phyloP scores from a whole-genome alignment of 169 alveolate genomes.

The Cryptosporidium ryanae region DNA sequence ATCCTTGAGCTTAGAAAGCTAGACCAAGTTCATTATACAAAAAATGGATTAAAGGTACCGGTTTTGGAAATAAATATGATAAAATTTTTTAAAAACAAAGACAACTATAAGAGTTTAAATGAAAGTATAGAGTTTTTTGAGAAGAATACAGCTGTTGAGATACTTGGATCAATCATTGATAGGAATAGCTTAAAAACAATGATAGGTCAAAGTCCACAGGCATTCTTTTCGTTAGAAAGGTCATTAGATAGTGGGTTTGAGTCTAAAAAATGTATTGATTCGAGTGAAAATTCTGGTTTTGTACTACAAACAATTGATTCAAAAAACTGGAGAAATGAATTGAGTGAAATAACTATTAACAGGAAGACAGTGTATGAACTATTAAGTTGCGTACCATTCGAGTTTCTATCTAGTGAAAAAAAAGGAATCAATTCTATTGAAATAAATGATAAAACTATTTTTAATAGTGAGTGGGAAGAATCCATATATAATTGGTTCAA shows the following conservation, averaged over 20 bases:
- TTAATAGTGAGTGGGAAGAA: slow-evolving; percentile 5
- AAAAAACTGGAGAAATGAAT: slow-evolving; percentile 52
- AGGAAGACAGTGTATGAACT: slow-evolving; percentile 64
- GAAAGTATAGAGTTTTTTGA: slow-evolving; percentile 56
- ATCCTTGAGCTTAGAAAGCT: slow-evolving; percentile 56
- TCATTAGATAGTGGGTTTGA: neutral
- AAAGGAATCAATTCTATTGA: neutral
- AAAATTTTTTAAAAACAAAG: slow-evolving; percentile 34
- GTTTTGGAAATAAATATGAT: slow-evolving; percentile 49
- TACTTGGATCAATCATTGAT: slow-evolving; percentile 43
- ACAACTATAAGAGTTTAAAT: slow-evolving; percentile 4
- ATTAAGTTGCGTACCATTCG: slow-evolving; percentile 66
- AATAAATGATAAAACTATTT: slow-evolving; percentile 1
- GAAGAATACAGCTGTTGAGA: slow-evolving; percentile 49
- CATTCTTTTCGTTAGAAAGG: slow-evolving; percentile 27
- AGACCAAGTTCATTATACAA: slow-evolving; percentile 38
- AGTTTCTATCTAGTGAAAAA: slow-evolving; percentile 7
- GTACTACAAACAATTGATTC: neutral
- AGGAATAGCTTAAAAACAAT: slow-evolving; percentile 64
- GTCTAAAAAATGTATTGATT: neutral
- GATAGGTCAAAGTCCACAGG: slow-evolving; percentile 74
- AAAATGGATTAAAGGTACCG: slow-evolving; percentile 17
- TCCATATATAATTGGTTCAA: neutral
- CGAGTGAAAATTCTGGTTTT: neutral
- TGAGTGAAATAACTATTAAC: slow-evolving; percentile 45